These are phyloP conservation scores for Discostella stelligeroides DNA, from an alignment of 108 stramenopile genomes.

Conservation along the genomic window DNA sequence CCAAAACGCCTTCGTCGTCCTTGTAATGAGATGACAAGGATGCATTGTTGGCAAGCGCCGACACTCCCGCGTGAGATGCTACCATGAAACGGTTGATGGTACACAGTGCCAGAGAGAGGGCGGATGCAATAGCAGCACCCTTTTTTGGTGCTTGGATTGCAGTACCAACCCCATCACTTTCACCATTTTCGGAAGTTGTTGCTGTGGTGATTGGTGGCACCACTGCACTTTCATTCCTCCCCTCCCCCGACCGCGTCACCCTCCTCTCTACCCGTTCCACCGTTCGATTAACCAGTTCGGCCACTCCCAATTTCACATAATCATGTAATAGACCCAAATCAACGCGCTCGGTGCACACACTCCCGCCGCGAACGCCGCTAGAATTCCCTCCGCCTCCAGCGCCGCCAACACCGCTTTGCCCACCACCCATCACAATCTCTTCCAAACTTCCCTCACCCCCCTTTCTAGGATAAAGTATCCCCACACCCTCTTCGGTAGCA, in stretches of 20 bases:
- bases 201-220: neutral
- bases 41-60: conserved; percentile 52
- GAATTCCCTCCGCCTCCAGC: neutral
- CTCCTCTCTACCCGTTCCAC: conserved; percentile 27
- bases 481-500: conserved; percentile 66
- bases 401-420: neutral
- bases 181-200: conserved; percentile 1
- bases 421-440: conserved; percentile 36
- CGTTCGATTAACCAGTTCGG: conserved; percentile 67
- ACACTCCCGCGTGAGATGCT: conserved; percentile 63
- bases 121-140: conserved; percentile 75
- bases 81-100: conserved; percentile 81
- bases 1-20: conserved; percentile 79
- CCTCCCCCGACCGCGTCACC: neutral
- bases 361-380: too few relatives aligned
- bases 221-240: neutral
- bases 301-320: conserved; percentile 65
- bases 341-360: conserved; percentile 38
- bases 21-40: conserved; percentile 12
- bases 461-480: conserved; percentile 76
- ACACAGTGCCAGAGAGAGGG: conserved; percentile 71
- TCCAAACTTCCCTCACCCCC: conserved; percentile 59
- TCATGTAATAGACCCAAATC: conserved; percentile 60
- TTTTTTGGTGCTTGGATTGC: conserved; percentile 2
- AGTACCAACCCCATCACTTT: neutral